Evolutionary conservation across 768 basidiomycete species (phyloP).

Genomic region (Kwoniella pini): DNA sequence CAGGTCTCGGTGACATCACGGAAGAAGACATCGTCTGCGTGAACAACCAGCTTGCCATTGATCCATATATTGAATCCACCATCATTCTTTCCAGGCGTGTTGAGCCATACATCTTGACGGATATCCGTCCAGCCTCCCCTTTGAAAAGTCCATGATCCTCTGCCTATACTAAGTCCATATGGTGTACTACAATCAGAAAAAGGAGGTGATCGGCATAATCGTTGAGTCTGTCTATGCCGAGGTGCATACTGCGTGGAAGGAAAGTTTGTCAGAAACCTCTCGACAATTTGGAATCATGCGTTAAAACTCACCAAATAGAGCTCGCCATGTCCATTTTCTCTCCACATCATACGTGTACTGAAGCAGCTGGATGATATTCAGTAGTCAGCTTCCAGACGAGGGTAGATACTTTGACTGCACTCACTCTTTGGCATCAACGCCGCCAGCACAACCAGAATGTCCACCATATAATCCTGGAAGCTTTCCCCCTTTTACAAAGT

Average conservation of each 20-base stretch:
- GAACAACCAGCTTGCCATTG: conserved; percentile 56
- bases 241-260: conserved; percentile 65
- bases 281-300: background rate
- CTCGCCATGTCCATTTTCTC: conserved; percentile 64
- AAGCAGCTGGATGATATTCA: conserved; percentile 62
- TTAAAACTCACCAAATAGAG: conserved; percentile 59
- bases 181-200: conserved; percentile 64
- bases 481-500: conserved; percentile 78
- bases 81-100: conserved; percentile 70
- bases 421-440: conserved; percentile 18
- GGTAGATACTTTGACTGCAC: background rate
- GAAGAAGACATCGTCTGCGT: conserved; percentile 12
- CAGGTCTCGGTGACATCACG: conserved; percentile 9
- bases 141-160: conserved; percentile 67
- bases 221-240: conserved; percentile 56
- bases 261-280: background rate
- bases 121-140: conserved; percentile 70
- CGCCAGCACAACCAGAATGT: conserved; percentile 29
- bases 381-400: background rate
- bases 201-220: conserved; percentile 63
- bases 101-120: conserved; percentile 67
- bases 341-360: conserved; percentile 76
- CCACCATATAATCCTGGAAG: conserved; percentile 70
- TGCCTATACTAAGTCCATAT: conserved; percentile 74
- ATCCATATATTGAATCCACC: conserved; percentile 67